Conservation (phyloP, 495 filamentous ascomycete species). For the Hapsidospora chrysogenum region DNA sequence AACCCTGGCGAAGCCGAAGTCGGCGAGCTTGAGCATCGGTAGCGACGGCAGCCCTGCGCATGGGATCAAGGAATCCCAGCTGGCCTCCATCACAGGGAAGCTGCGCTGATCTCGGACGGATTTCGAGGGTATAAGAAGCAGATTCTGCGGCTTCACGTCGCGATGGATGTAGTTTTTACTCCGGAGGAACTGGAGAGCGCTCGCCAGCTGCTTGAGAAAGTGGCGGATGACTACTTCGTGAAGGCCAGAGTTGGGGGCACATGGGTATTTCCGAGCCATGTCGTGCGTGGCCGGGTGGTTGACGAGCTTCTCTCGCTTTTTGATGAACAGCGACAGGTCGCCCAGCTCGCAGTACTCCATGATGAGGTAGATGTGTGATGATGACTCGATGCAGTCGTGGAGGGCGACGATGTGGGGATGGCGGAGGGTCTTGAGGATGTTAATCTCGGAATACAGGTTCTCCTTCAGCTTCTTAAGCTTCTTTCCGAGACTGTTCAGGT, state of each 20-base stretch:
- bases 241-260: constrained; percentile 58
- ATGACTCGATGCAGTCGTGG: constrained; percentile 77
- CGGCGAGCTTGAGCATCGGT: constrained; percentile 91
- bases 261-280: constrained; percentile 84
- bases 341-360: constrained; percentile 98
- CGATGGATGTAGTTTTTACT: constrained; percentile 80
- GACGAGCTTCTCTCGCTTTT: constrained; percentile 64
- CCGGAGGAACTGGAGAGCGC: constrained; percentile 77
- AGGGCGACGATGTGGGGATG: constrained; percentile 96
- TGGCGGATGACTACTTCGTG: constrained; percentile 90
- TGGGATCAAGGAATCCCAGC: constrained; percentile 61
- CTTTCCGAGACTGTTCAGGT: constrained; percentile 73
- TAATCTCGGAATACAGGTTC: constrained; percentile 86
- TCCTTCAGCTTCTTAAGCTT: constrained; percentile 68
- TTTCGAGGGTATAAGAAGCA: constrained; percentile 75
- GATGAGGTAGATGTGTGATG: constrained; percentile 80
- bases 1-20: constrained; percentile 92
- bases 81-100: constrained; percentile 40
- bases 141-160: constrained; percentile 94
- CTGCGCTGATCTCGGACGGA: constrained; percentile 29
- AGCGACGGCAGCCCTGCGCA: constrained; percentile 68
- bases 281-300: constrained; percentile 62
- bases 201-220: constrained; percentile 89
- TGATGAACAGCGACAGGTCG: constrained; percentile 87
- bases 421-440: constrained; percentile 78